Conservation (phyloP, 2,329 filamentous ascomycete genomes). For the Xylariaceae sp. region DNA sequence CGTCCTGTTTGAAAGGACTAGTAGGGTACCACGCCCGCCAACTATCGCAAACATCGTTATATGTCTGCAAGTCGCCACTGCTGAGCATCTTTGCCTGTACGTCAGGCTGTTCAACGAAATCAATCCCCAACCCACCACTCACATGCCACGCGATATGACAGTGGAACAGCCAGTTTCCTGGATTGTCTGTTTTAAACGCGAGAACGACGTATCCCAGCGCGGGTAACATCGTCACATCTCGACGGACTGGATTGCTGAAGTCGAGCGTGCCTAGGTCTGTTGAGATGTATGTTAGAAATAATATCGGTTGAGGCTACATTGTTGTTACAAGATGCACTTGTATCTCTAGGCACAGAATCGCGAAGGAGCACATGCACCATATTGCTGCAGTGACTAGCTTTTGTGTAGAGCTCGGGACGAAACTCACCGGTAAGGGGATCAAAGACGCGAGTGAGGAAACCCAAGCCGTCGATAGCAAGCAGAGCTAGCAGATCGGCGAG, state of each 20-base stretch:
- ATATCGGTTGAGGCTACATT: not conserved
- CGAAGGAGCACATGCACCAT: too few species aligned
- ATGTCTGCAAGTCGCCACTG: not conserved
- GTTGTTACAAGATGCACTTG: too few species aligned
- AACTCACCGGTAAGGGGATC: conserved; percentile 14
- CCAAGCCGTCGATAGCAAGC: conserved; percentile 8
- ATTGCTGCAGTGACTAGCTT: too few species aligned
- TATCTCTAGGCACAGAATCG: too few species aligned
- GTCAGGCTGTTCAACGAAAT: conserved; percentile 11
- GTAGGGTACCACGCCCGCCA: conserved; percentile 5
- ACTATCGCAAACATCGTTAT: conserved; percentile 2
- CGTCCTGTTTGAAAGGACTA: conserved; percentile 1
- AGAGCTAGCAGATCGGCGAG: not conserved
- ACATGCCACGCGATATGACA: conserved; percentile 16
- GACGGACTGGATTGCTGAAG: conserved; percentile 42
- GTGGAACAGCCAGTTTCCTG: conserved; percentile 40
- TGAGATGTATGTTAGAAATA: not conserved
- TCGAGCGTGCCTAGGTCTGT: conserved; percentile 31
- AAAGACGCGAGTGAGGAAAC: conserved; percentile 15
- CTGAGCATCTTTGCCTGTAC: not conserved
- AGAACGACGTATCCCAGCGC: conserved; percentile 44
- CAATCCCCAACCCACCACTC: conserved; percentile 10
- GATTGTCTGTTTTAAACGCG: conserved; percentile 48
- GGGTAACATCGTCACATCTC: conserved; percentile 46
- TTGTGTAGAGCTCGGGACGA: too few species aligned